A percentile compares a stretch with the other conserved stretches of the same genome.
Conservation (phyloP, 106 monocot genomes). For the Cymbidium sinense region DNA sequence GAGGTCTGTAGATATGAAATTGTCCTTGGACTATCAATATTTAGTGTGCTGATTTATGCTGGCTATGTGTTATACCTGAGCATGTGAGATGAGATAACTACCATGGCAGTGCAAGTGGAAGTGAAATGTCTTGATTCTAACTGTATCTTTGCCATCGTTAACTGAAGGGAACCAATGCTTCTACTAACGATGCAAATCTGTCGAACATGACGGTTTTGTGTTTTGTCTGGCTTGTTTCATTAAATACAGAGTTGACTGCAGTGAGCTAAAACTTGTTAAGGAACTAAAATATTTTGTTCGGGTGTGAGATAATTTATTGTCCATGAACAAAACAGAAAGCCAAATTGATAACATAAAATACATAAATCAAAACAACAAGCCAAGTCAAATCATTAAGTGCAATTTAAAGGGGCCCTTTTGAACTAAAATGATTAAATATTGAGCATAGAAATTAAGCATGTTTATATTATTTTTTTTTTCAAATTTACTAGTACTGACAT, state of each 20-base stretch:
- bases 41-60: background rate
- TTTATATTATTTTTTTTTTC: background rate
- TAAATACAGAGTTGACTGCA: background rate
- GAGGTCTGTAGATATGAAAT: background rate
- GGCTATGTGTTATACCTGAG: background rate
- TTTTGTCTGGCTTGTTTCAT: background rate
- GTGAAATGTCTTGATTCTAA: background rate
- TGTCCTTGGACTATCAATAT: background rate
- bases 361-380: background rate
- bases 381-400: background rate
- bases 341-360: background rate
- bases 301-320: background rate
- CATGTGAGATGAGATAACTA: background rate
- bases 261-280: background rate
- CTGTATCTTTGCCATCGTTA: background rate
- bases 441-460: background rate
- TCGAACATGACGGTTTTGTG: background rate
- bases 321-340: background rate
- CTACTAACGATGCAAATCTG: background rate
- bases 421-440: background rate
- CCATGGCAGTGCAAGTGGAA: background rate
- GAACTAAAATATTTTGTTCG: background rate
- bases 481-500: background rate
- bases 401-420: background rate
- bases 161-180: background rate